These are phyloP conservation scores for Hymenoscyphus fraxineus DNA, from an alignment of 2,329 filamentous ascomycete species.

Conservation along the genomic window DNA sequence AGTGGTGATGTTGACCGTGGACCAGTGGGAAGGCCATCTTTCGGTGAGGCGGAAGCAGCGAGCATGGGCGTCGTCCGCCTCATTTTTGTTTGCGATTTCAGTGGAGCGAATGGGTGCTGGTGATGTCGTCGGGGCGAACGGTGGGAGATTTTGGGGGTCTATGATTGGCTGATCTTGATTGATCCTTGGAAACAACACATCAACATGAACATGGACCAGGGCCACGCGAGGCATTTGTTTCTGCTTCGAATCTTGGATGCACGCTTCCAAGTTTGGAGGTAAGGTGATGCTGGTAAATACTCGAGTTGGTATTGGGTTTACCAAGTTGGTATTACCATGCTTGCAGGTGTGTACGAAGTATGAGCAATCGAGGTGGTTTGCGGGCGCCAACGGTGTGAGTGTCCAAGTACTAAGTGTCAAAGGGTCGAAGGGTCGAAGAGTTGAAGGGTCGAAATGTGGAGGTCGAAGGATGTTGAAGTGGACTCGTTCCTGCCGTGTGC, in stretches of 20 bases:
- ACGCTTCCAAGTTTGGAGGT: neutral
- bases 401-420: too few relatives aligned
- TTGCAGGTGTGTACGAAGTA: neutral
- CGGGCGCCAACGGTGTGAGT: too few relatives aligned
- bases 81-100: slow-evolving; percentile 18
- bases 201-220: neutral
- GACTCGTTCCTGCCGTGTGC: slow-evolving; percentile 2
- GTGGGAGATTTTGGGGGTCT: neutral
- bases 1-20: neutral
- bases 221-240: neutral
- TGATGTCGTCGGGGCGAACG: neutral
- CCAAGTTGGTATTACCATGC: neutral
- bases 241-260: neutral
- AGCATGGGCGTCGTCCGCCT: slow-evolving; percentile 21
- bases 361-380: too few relatives aligned
- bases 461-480: neutral
- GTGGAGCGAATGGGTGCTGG: neutral
- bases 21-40: slow-evolving; percentile 14
- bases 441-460: neutral
- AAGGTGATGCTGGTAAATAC: too few relatives aligned
- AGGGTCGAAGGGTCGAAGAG: neutral
- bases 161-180: neutral
- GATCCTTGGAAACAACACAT: neutral
- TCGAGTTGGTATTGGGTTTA: too few relatives aligned
- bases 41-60: slow-evolving; percentile 20